These are phyloP conservation scores for Mortierella sp. DNA, from an alignment of 371 early-diverging fungal species.

Conservation along the genomic window DNA sequence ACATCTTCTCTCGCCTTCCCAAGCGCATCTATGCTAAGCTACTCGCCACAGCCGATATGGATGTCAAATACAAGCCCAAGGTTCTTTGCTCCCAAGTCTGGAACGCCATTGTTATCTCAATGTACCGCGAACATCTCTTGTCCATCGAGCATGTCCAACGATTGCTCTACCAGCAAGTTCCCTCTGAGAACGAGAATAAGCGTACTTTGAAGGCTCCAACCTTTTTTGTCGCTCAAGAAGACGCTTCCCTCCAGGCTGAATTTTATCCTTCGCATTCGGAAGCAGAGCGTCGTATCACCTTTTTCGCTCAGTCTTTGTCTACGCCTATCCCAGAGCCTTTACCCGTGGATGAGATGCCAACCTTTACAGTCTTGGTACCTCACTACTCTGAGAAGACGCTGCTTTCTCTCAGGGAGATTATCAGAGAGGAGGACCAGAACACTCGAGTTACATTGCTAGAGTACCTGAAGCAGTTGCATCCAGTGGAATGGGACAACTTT, in stretches of 20 bases:
- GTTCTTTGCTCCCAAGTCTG: constrained; percentile 87
- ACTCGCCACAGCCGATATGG: constrained; percentile 80
- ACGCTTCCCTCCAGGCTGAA: constrained; percentile 80
- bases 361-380: constrained; percentile 90
- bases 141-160: constrained; percentile 84
- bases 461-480: constrained; percentile 88
- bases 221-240: constrained; percentile 89
- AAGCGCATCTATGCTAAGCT: constrained; percentile 88
- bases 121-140: constrained; percentile 89
- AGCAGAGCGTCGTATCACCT: constrained; percentile 88
- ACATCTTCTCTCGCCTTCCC: constrained; percentile 87
- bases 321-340: constrained; percentile 88
- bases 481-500: constrained; percentile 93
- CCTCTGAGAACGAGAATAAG: constrained; percentile 75
- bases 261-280: constrained; percentile 86
- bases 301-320: constrained; percentile 91
- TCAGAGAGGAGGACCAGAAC: constrained; percentile 86
- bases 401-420: constrained; percentile 85
- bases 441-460: constrained; percentile 87
- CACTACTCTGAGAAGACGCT: constrained; percentile 93
- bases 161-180: constrained; percentile 84
- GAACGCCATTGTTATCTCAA: constrained; percentile 90
- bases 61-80: constrained; percentile 81
- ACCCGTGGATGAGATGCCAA: constrained; percentile 88
- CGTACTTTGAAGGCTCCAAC: constrained; percentile 82